These are phyloP conservation scores for Colletotrichum gigasporum DNA, from an alignment of 2,329 filamentous ascomycete species.

Conservation along the genomic window DNA sequence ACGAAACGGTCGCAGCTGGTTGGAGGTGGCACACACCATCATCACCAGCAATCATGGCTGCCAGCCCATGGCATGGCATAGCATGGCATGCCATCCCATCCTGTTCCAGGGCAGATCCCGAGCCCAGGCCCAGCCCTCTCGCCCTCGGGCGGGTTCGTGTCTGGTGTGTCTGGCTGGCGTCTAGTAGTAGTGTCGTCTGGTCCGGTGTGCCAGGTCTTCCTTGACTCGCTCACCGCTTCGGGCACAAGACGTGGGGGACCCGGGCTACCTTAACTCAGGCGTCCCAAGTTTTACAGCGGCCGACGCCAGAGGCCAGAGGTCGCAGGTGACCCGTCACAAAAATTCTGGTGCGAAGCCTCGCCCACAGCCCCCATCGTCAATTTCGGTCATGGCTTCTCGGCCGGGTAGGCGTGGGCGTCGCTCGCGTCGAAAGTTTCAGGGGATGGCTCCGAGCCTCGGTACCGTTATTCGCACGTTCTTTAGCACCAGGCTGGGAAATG, in stretches of 20 bases:
- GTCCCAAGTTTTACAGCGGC: neutral
- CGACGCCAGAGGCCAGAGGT: neutral
- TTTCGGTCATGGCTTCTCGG: neutral
- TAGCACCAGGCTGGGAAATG: neutral
- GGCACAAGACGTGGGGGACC: slow-evolving; percentile 7
- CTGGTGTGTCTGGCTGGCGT: slow-evolving; percentile 4
- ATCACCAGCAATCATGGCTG: neutral
- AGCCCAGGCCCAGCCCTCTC: neutral
- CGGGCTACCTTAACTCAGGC: neutral
- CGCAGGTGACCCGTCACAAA: slow-evolving; percentile 10
- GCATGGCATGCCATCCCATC: slow-evolving; percentile 15
- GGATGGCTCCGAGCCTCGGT: neutral
- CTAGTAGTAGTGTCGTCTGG: slow-evolving; percentile 20
- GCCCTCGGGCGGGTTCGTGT: neutral
- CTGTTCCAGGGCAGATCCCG: slow-evolving; percentile 4
- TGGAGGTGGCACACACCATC: slow-evolving; percentile 1
- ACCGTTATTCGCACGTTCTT: neutral
- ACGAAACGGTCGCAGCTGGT: neutral
- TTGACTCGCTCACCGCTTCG: slow-evolving; percentile 34
- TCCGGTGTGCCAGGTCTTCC: slow-evolving; percentile 7
- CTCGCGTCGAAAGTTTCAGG: neutral
- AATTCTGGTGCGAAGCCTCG: neutral
- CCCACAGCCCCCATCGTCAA: neutral
- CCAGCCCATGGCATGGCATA: neutral
- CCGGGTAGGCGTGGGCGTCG: too few relatives aligned